Evolutionary conservation across 257 asterid genomes (phyloP).

Genomic region (Solanum boliviense): DNA sequence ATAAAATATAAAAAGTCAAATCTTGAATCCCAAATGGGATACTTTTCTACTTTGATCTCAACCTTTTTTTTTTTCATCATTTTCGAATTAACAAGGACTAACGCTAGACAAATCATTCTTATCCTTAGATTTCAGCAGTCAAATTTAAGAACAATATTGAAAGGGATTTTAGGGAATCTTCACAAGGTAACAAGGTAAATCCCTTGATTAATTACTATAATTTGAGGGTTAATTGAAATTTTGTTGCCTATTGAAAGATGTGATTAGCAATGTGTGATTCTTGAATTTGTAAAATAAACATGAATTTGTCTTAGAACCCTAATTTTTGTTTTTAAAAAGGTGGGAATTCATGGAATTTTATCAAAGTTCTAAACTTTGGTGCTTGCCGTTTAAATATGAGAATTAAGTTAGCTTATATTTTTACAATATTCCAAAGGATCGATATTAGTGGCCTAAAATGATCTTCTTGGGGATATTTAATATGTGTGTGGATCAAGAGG

Average conservation of each 20-base stretch:
- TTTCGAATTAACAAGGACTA: no score
- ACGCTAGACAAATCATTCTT: neutral
- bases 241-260: neutral
- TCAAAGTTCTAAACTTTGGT: neutral
- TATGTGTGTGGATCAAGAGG: no score
- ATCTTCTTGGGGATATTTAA: neutral
- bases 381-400: no score
- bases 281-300: neutral
- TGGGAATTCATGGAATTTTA: no score
- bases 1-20: no score
- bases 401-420: no score
- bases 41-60: no score
- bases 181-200: neutral
- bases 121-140: neutral
- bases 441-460: neutral
- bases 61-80: no score
- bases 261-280: neutral
- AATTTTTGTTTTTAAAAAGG: no score
- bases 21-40: no score
- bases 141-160: no score
- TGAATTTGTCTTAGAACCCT: neutral
- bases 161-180: neutral
- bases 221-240: neutral
- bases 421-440: neutral
- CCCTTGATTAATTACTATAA: neutral